Conservation (phyloP, 441 rosid genomes). For the Gossypium schwendimanii region DNA sequence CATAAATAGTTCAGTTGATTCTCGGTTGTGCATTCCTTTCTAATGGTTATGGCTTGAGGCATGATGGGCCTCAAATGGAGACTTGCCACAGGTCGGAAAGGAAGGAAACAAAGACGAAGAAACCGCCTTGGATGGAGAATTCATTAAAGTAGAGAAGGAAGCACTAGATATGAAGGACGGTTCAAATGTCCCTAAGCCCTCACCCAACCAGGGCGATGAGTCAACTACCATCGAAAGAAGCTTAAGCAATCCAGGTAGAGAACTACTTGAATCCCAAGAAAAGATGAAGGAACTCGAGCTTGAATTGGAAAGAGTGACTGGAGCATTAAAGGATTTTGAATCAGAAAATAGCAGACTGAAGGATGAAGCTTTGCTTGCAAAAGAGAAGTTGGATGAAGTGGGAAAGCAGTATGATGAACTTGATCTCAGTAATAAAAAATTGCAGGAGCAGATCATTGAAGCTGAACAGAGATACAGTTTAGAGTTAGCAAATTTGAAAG, state of each 20-base stretch:
- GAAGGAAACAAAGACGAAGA: conserved; percentile 70
- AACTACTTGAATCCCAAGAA: conserved; percentile 73
- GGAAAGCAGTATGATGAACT: conserved; percentile 58
- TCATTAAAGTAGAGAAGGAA: conserved; percentile 93
- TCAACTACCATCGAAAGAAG: conserved; percentile 41
- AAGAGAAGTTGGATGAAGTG: conserved; percentile 53
- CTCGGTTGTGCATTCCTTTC: not conserved
- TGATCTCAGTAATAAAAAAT: conserved; percentile 49
- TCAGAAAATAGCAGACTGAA: conserved; percentile 51
- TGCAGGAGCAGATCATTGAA: conserved; percentile 62
- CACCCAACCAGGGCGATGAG: conserved; percentile 26
- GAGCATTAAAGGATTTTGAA: conserved; percentile 59
- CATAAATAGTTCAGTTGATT: not conserved
- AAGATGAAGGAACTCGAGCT: conserved; percentile 66
- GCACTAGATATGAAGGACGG: conserved; percentile 52
- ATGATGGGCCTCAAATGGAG: conserved; percentile 46
- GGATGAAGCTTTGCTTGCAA: conserved; percentile 48
- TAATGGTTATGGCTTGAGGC: conserved; percentile 16
- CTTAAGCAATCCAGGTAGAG: conserved; percentile 54
- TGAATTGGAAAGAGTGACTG: conserved; percentile 67
- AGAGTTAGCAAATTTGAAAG: conserved; percentile 56
- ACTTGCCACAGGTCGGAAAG: conserved; percentile 31
- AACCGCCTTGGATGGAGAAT: conserved; percentile 63
- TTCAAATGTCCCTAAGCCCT: conserved; percentile 25
- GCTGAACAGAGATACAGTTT: conserved; percentile 54